Percentiles rank a stretch among this genome's conserved stretches.
These are phyloP conservation scores for Sclerotinia spermophila DNA, from an alignment of 2,329 filamentous ascomycete genomes.

Conservation along the genomic window DNA sequence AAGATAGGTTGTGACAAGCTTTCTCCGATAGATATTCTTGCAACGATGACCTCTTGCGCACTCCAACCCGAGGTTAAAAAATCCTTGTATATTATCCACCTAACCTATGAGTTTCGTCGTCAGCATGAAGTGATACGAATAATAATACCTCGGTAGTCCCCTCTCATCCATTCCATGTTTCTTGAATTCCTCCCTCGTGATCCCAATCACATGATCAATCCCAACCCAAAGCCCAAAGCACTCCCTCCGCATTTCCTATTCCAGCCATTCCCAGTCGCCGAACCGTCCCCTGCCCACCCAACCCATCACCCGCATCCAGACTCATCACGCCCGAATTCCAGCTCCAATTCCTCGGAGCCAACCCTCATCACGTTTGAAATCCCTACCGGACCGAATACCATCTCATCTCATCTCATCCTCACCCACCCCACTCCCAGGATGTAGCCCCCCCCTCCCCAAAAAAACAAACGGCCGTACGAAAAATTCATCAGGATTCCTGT, in stretches of 20 bases:
- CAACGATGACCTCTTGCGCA: not conserved
- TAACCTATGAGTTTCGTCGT: not conserved
- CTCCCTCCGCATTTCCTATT: not conserved
- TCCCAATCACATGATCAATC: not conserved
- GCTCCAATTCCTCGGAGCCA: not conserved
- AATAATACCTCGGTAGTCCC: not conserved
- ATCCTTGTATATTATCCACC: not conserved
- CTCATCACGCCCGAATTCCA: not conserved
- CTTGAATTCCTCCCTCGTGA: not conserved
- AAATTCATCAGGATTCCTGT: not conserved
- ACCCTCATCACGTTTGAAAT: not conserved
- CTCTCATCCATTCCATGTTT: not conserved
- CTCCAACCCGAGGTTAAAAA: not conserved
- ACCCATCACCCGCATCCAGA: not conserved
- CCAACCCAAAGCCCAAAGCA: not conserved
- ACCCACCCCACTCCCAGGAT: not conserved
- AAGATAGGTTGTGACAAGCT: too few relatives aligned
- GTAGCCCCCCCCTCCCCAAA: too few relatives aligned
- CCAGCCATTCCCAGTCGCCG: not conserved
- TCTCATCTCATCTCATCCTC: not conserved
- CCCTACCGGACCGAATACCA: constrained; percentile 2
- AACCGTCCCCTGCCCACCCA: not conserved
- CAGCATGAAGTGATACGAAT: not conserved
- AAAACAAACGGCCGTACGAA: not conserved
- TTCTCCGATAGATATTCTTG: too few relatives aligned